Evolutionary conservation across 2,329 filamentous ascomycete species (phyloP).

Genomic region (Tolypocladium inflatum): DNA sequence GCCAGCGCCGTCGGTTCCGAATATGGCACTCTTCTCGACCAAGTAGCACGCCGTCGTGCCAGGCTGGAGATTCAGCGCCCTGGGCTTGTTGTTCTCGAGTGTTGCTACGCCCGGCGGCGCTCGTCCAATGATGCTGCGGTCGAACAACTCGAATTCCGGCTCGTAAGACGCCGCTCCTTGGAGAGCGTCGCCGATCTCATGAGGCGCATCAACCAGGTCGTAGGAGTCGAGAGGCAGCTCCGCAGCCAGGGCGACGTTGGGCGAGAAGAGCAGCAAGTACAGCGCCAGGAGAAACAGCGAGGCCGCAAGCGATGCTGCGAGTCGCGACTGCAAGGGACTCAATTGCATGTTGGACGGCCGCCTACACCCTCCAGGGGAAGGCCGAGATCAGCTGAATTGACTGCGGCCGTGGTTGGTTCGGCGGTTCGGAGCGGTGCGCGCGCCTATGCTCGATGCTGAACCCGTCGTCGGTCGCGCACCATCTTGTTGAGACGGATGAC

Average conservation of each 20-base stretch:
- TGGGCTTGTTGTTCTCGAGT: slow-evolving; percentile 55
- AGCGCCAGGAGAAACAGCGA: slow-evolving; percentile 50
- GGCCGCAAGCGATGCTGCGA: slow-evolving; percentile 56
- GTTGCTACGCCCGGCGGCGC: slow-evolving; percentile 40
- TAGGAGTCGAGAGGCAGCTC: slow-evolving; percentile 28
- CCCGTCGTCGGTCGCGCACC: slow-evolving; percentile 1
- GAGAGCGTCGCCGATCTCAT: slow-evolving; percentile 7
- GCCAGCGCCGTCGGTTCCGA: slow-evolving; percentile 11
- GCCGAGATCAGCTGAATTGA: neutral
- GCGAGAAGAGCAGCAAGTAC: slow-evolving; percentile 50
- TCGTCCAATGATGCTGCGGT: slow-evolving; percentile 53
- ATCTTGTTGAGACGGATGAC: slow-evolving; percentile 4
- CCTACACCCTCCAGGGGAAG: slow-evolving; percentile 31
- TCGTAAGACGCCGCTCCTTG: slow-evolving; percentile 35
- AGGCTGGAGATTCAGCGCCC: slow-evolving; percentile 47
- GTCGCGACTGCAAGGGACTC: slow-evolving; percentile 61
- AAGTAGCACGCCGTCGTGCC: slow-evolving; percentile 46
- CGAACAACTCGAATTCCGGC: slow-evolving; percentile 51
- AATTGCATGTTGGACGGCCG: slow-evolving; percentile 41
- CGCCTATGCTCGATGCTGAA: slow-evolving; percentile 2
- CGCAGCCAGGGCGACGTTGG: slow-evolving; percentile 52
- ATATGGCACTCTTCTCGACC: slow-evolving; percentile 18
- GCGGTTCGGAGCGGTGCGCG: neutral
- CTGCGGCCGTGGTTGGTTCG: neutral
- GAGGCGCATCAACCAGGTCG: neutral